A percentile compares a stretch with the other conserved stretches of the same genome.
phyloP scores from a whole-genome alignment of 352 stramenopile genomes.

The Phytophthora quininea region DNA sequence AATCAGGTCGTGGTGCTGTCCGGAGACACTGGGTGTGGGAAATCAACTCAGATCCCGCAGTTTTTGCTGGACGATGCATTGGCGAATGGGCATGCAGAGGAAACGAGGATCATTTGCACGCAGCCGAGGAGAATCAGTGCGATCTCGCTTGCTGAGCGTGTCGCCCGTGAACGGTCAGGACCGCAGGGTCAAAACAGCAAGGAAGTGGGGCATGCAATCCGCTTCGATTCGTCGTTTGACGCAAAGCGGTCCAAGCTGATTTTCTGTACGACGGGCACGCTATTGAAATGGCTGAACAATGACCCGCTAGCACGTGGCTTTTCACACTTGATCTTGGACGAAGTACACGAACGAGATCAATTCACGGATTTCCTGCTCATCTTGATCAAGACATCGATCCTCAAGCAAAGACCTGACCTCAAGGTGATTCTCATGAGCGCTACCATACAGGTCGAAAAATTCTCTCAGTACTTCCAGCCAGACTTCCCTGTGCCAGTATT shows the following conservation, averaged over 20 bases:
- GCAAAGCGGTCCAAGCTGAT: slow-evolving; percentile 90
- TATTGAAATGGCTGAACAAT: slow-evolving; percentile 85
- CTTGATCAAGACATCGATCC: slow-evolving; percentile 89
- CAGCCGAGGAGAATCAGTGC: slow-evolving; percentile 94
- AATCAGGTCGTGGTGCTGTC: slow-evolving; percentile 93
- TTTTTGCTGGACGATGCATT: slow-evolving; percentile 91
- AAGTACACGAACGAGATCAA: slow-evolving; percentile 96
- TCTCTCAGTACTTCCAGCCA: slow-evolving; percentile 91
- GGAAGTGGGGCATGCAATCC: slow-evolving; percentile 93
- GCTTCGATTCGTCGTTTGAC: slow-evolving; percentile 87
- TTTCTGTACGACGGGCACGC: slow-evolving; percentile 97
- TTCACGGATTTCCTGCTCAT: slow-evolving; percentile 97
- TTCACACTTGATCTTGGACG: slow-evolving; percentile 95
- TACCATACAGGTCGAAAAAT: slow-evolving; percentile 95
- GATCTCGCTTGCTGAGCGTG: slow-evolving; percentile 88
- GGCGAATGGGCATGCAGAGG: slow-evolving; percentile 57
- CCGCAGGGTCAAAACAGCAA: slow-evolving; percentile 37
- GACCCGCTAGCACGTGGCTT: slow-evolving; percentile 83
- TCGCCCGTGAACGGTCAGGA: slow-evolving; percentile 77
- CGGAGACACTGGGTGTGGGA: slow-evolving; percentile 95
- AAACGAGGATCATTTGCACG: slow-evolving; percentile 90
- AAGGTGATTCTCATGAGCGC: slow-evolving; percentile 96
- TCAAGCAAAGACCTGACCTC: slow-evolving; percentile 81
- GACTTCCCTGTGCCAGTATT: slow-evolving; percentile 72
- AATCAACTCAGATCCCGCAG: slow-evolving; percentile 93